Percentiles rank a stretch among this genome's conserved stretches.
These are phyloP conservation scores for Polytolypa hystricis DNA, from an alignment of 2,329 filamentous ascomycete species.

Conservation along the genomic window DNA sequence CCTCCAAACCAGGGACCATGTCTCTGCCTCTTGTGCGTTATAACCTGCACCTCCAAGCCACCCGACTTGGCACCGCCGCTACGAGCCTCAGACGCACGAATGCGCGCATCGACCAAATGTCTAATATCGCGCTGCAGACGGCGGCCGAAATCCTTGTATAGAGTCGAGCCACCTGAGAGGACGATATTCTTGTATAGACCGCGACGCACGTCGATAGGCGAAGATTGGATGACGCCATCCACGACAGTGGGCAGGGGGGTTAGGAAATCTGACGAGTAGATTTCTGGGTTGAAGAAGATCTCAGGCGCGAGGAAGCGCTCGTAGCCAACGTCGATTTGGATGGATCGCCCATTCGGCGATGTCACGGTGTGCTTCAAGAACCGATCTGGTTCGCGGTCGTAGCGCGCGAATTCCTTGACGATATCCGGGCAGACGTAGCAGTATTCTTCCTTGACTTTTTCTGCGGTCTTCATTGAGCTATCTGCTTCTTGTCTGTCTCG, in stretches of 20 bases:
- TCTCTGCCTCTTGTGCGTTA: constrained; percentile 92
- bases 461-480: constrained; percentile 91
- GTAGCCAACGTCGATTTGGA: constrained; percentile 87
- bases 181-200: constrained; percentile 99
- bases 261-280: constrained; percentile 97
- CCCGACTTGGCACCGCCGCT: constrained; percentile 89
- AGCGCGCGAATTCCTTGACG: constrained; percentile 93
- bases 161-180: constrained; percentile 85
- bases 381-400: constrained; percentile 81
- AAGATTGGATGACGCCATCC: constrained; percentile 92
- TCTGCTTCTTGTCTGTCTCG: constrained; percentile 94
- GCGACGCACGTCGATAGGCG: constrained; percentile 91
- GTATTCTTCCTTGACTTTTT: constrained; percentile 97
- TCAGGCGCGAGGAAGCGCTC: constrained; percentile 96
- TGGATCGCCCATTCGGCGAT: constrained; percentile 72
- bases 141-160: constrained; percentile 97
- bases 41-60: constrained; percentile 91
- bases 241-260: constrained; percentile 91
- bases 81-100: constrained; percentile 79
- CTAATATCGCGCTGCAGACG: constrained; percentile 95
- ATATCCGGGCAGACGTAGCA: constrained; percentile 98
- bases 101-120: constrained; percentile 85
- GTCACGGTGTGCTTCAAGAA: constrained; percentile 85
- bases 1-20: constrained; percentile 98
- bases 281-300: constrained; percentile 99